A percentile compares a stretch with the other conserved stretches of the same genome.
Conservation (phyloP, 768 basidiomycete genomes). For the Mycena maculata region DNA sequence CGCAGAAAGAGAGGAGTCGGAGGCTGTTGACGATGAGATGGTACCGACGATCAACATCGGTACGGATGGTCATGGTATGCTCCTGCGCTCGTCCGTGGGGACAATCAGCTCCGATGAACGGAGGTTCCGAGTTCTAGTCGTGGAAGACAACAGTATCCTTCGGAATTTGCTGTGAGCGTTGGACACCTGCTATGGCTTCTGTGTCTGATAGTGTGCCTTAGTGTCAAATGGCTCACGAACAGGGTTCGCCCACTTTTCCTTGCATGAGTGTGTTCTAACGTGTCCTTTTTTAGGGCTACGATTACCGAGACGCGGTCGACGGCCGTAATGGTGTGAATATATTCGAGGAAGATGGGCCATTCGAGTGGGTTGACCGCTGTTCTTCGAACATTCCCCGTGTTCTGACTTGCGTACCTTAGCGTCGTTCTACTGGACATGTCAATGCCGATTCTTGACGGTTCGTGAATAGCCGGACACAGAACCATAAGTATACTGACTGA, state of each 20-base stretch:
- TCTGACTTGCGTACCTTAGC: conserved; percentile 52
- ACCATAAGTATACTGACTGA: neutral
- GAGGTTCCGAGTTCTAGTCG: conserved; percentile 77
- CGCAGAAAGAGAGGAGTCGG: conserved; percentile 49
- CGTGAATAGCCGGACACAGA: too few relatives aligned
- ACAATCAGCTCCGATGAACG: conserved; percentile 57
- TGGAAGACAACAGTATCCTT: conserved; percentile 92
- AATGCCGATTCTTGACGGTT: conserved; percentile 94
- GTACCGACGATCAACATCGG: conserved; percentile 65
- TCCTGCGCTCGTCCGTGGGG: conserved; percentile 75
- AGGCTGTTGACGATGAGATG: conserved; percentile 40
- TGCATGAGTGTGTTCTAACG: conserved; percentile 35
- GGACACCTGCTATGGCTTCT: conserved; percentile 13
- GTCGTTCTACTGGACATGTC: conserved; percentile 90
- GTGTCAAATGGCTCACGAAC: conserved; percentile 74
- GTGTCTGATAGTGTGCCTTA: conserved; percentile 31
- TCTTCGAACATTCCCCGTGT: neutral
- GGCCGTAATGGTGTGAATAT: conserved; percentile 86
- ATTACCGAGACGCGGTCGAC: conserved; percentile 83
- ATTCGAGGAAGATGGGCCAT: conserved; percentile 79
- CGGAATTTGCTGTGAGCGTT: conserved; percentile 81
- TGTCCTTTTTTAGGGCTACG: conserved; percentile 63
- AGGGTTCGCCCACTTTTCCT: conserved; percentile 53
- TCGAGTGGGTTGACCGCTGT: conserved; percentile 74
- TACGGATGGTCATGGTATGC: conserved; percentile 73